A percentile compares a stretch with the other conserved stretches of the same genome.
Evolutionary conservation across 2,329 filamentous ascomycete species (phyloP).

Genomic region (Botryotinia calthae): DNA sequence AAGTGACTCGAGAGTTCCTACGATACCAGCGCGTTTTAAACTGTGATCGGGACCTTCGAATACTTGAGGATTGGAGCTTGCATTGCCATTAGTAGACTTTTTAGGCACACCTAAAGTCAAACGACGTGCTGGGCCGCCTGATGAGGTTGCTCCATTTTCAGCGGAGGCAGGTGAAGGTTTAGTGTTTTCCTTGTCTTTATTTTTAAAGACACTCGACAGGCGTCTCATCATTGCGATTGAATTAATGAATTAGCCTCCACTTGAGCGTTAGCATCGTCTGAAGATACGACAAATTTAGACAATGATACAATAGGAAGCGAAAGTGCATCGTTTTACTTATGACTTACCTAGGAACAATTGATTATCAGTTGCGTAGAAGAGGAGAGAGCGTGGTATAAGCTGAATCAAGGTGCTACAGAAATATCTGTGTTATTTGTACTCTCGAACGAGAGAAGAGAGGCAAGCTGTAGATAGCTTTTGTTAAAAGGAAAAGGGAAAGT

Average conservation of each 20-base stretch:
- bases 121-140: slow-evolving; percentile 6
- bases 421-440: neutral
- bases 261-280: neutral
- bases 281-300: neutral
- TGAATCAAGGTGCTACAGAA: neutral
- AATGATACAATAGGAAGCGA: neutral
- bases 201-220: slow-evolving; percentile 21
- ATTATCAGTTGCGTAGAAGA: neutral
- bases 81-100: slow-evolving; percentile 5
- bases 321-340: neutral
- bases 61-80: slow-evolving; percentile 14
- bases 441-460: neutral
- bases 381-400: neutral
- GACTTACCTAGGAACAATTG: neutral
- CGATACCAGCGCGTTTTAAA: slow-evolving; percentile 23
- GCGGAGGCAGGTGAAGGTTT: neutral
- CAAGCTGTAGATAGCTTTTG: neutral
- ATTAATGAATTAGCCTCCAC: neutral
- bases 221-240: slow-evolving; percentile 20
- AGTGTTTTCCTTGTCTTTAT: slow-evolving; percentile 20
- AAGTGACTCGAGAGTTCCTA: slow-evolving; percentile 23
- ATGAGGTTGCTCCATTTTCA: slow-evolving; percentile 9
- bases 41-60: slow-evolving; percentile 25
- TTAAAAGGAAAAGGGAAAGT: neutral
- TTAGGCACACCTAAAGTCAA: slow-evolving; percentile 1